Percentiles rank a stretch among this genome's conserved stretches.
Evolutionary conservation across 768 basidiomycete species (phyloP).

Genomic region (Boletus coccyginus): DNA sequence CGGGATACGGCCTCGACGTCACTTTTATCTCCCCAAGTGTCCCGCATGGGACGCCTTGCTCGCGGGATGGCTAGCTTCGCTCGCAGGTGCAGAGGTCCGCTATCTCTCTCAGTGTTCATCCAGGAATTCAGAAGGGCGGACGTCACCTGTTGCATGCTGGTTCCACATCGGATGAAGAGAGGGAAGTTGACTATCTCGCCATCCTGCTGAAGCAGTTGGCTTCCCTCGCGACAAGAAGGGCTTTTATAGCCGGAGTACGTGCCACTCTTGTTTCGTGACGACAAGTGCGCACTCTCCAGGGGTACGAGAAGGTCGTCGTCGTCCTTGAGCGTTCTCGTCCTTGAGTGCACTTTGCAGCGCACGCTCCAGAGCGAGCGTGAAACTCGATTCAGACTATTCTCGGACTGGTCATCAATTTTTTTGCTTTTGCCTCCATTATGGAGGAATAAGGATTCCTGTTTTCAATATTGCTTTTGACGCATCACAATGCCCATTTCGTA

Average conservation of each 20-base stretch:
- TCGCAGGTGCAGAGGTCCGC: rapidly evolving
- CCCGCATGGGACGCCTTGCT: slow-evolving; percentile 14
- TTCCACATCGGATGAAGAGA: too few relatives aligned
- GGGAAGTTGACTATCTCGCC: neutral
- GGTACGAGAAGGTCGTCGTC: slow-evolving; percentile 19
- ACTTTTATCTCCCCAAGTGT: slow-evolving; percentile 17
- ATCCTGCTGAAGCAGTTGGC: too few relatives aligned
- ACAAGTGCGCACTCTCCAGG: slow-evolving; percentile 3
- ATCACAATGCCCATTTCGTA: neutral
- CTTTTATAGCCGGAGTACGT: neutral
- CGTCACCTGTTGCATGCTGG: neutral
- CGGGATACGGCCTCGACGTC: slow-evolving; percentile 12
- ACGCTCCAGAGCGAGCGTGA: slow-evolving; percentile 10
- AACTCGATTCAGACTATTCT: slow-evolving; percentile 36
- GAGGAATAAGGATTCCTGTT: slow-evolving; percentile 1
- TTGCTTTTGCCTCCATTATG: slow-evolving; percentile 9
- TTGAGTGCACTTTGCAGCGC: slow-evolving; percentile 32
- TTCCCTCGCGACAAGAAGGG: neutral
- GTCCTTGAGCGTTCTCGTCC: slow-evolving; percentile 5
- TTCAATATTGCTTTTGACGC: neutral
- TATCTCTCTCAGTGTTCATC: rapidly evolving
- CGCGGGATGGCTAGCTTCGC: neutral
- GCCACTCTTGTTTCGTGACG: neutral
- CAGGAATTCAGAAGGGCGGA: neutral
- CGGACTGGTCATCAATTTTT: slow-evolving; percentile 21